Evolutionary conservation across 495 filamentous ascomycete species (phyloP).

Genomic region (Penicillium lagena): DNA sequence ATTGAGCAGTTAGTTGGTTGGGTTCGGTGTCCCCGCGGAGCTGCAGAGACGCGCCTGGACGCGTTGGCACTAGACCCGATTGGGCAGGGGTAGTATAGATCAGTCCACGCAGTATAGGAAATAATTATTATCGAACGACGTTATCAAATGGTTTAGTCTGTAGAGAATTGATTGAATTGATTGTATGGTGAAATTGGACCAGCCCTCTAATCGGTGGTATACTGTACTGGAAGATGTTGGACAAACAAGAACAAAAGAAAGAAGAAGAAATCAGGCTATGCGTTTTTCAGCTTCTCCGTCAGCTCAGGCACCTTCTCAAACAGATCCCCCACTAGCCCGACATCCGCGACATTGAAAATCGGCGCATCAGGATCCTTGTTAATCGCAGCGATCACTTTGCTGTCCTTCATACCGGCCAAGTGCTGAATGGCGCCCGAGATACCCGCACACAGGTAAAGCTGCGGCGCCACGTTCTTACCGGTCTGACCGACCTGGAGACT

Average conservation of each 20-base stretch:
- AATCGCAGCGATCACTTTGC: constrained; percentile 98
- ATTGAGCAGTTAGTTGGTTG: constrained; percentile 15
- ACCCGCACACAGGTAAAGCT: constrained; percentile 90
- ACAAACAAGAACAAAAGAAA: constrained; percentile 12
- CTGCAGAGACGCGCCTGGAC: constrained; percentile 24
- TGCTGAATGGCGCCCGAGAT: constrained; percentile 98
- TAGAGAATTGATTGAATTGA: constrained; percentile 4
- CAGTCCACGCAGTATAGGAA: too few species aligned
- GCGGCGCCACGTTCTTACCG: constrained; percentile 94
- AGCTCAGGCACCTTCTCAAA: constrained; percentile 94
- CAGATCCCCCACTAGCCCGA: constrained; percentile 89
- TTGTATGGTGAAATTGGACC: not conserved
- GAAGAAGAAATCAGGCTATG: constrained; percentile 10
- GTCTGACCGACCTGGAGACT: constrained; percentile 97
- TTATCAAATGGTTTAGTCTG: constrained; percentile 5
- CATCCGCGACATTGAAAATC: constrained; percentile 97
- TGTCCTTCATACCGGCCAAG: constrained; percentile 99
- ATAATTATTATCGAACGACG: too few species aligned
- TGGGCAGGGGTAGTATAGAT: not conserved
- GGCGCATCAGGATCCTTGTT: constrained; percentile 97
- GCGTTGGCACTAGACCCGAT: constrained; percentile 26
- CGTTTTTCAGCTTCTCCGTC: constrained; percentile 83
- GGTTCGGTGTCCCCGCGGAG: constrained; percentile 7
- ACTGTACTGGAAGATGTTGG: constrained; percentile 18
- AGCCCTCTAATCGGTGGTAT: constrained; percentile 25